phyloP scores from a whole-genome alignment of 2,329 filamentous ascomycete species.

The Trichophyton verrucosum region DNA sequence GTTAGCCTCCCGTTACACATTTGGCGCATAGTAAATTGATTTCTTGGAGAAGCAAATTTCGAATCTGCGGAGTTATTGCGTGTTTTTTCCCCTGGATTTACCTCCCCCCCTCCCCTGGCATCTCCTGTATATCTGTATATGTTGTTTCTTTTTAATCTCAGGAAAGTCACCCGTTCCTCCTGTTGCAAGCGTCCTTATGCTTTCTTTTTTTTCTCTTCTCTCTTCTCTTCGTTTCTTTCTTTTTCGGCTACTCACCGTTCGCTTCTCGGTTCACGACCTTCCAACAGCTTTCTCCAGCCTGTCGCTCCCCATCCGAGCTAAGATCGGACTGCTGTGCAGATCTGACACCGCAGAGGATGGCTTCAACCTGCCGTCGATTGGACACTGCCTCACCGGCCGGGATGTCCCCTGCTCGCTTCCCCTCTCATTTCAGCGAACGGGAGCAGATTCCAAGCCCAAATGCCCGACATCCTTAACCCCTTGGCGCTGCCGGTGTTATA shows the following conservation, averaged over 20 bases:
- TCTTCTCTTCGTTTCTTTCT: too few relatives aligned
- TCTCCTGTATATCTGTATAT: background rate
- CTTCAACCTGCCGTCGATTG: background rate
- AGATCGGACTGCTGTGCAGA: background rate
- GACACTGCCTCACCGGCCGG: background rate
- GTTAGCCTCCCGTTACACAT: background rate
- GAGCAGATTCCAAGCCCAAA: background rate
- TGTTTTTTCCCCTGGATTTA: background rate
- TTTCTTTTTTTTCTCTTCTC: too few relatives aligned
- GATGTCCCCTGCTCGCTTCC: background rate
- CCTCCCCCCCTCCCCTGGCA: too few relatives aligned
- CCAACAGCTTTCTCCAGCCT: background rate
- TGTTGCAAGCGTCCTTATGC: background rate
- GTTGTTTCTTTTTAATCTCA: background rate
- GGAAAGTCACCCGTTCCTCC: background rate
- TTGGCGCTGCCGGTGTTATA: background rate
- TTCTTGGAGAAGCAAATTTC: background rate
- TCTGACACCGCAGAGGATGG: background rate
- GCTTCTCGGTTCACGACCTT: background rate
- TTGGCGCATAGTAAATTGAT: background rate
- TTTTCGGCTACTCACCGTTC: background rate
- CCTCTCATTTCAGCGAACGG: slow-evolving; percentile 2
- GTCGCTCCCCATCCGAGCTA: background rate
- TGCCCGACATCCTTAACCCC: background rate
- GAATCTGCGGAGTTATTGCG: background rate